Conservation (phyloP, 805 yeast genomes). For the Sugiyamaella lignohabitans region DNA sequence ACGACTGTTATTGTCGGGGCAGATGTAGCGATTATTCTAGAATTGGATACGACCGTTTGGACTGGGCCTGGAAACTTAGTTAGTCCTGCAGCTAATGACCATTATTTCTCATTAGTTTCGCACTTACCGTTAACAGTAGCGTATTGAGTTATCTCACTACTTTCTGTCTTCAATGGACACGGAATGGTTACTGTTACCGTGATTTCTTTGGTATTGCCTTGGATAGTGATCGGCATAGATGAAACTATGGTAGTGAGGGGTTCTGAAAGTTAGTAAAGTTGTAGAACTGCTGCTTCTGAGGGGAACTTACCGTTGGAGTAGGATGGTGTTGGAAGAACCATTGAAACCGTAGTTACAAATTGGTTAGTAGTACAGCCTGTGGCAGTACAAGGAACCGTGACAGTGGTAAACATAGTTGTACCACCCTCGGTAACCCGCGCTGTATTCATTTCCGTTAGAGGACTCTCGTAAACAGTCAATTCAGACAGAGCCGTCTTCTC, state of each 20-base stretch:
- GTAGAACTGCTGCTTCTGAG: background rate
- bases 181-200: constrained; percentile 17
- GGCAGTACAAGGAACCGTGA: constrained; percentile 18
- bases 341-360: constrained; percentile 13
- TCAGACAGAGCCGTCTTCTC: background rate
- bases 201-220: constrained; percentile 8
- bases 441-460: no score
- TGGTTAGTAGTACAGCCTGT: constrained; percentile 7
- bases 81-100: no score
- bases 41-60: background rate
- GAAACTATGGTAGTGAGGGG: constrained; percentile 2
- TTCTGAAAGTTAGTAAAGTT: background rate
- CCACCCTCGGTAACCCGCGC: no score
- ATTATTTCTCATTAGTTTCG: no score
- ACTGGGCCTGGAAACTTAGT: no score
- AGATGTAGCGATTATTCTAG: background rate
- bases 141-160: background rate
- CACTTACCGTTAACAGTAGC: background rate
- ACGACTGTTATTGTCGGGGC: constrained; percentile 9
- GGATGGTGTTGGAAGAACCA: constrained; percentile 12
- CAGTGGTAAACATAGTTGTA: constrained; percentile 15
- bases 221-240: constrained; percentile 9
- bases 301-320: constrained; percentile 4
- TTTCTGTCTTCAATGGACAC: constrained; percentile 9
- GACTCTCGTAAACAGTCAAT: background rate